Evolutionary conservation across 768 basidiomycete genomes (phyloP), one percentile per base, ranked within the genome.

Genomic region (Hydnomerulius pinastri): DNA sequence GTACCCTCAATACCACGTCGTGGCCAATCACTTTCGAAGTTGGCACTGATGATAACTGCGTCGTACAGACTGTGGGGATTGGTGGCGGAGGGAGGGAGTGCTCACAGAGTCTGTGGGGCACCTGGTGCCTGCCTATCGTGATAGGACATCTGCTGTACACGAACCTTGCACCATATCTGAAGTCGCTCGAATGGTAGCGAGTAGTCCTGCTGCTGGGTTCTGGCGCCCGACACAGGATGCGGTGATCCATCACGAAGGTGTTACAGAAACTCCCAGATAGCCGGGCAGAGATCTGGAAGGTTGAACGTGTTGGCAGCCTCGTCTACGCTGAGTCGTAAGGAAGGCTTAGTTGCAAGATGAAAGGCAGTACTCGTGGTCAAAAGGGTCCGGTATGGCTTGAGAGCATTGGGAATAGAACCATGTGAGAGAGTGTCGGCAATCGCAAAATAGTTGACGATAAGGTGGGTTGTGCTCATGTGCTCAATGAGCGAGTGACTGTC

Each of bases 131-230:
- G 38, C 2, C 59, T 51, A 20, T 54, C 30, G 28, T 66, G 60
- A 35, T 60, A 67, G 1, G 59, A 48, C 32, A 30, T 63, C 7
- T 54, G 40, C 42, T 72, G 70, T 23, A 68, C 43, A 1, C 50
- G 43, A 7, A 66, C 25, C 11, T 51, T 54, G 18, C 47, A 55
- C 70, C 71, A 71, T 12, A 69, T 54, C 35, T 69, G 52, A 12
- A 70, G 43, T 37, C 58, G 43, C 21, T 39, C 42, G 44, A 63
- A 58, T 9, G 67, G 58, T 9, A 63, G 55, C 4, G n/a, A n/a
- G n/a, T n/a, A n/a, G n/a, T n/a, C n/a, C n/a, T n/a, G n/a, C n/a
- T n/a, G n/a, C n/a, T n/a, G n/a, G n/a, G n/a, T n/a, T n/a, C n/a
- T n/a, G n/a, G n/a, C n/a, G n/a, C n/a, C n/a, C n/a, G n/a, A n/a